Evolutionary conservation across 2,329 filamentous ascomycete species (phyloP).

Genomic region (Pyrenochaeta sp.): DNA sequence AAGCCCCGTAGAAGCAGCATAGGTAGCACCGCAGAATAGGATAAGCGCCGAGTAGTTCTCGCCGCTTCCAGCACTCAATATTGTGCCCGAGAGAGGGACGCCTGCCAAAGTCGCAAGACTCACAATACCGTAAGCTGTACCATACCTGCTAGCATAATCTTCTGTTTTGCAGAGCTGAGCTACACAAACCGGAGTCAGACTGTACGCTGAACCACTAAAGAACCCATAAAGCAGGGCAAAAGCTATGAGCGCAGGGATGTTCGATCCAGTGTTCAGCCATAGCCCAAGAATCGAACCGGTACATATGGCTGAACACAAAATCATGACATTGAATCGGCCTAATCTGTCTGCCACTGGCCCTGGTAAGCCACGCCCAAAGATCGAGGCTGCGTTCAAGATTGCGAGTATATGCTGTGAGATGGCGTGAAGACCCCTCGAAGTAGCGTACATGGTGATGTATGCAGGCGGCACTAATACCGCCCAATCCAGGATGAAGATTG

Average conservation of each 20-base stretch:
- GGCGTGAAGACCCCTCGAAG: background rate
- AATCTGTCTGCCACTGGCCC: slow-evolving; percentile 39
- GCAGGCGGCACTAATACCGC: slow-evolving; percentile 37
- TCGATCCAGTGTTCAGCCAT: slow-evolving; percentile 9
- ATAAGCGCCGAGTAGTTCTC: slow-evolving; percentile 19
- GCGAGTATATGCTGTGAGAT: slow-evolving; percentile 21
- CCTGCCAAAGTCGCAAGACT: slow-evolving; percentile 60
- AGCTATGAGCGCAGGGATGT: slow-evolving; percentile 36
- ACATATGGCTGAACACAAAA: slow-evolving; percentile 19
- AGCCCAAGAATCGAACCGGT: slow-evolving; percentile 30
- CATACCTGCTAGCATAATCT: slow-evolving; percentile 57
- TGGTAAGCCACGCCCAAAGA: slow-evolving; percentile 41
- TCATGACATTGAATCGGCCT: slow-evolving; percentile 42
- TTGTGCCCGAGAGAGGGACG: slow-evolving; percentile 61
- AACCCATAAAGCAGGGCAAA: slow-evolving; percentile 51
- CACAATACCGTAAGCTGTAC: slow-evolving; percentile 59
- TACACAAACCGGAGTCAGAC: slow-evolving; percentile 51
- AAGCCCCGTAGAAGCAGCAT: slow-evolving; percentile 4
- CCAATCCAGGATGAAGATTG: slow-evolving; percentile 49
- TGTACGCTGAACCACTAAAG: slow-evolving; percentile 51
- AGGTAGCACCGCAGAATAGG: slow-evolving; percentile 8
- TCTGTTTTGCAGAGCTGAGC: slow-evolving; percentile 51
- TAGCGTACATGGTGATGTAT: slow-evolving; percentile 40
- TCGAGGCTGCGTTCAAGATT: slow-evolving; percentile 42
- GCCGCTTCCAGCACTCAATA: slow-evolving; percentile 52